These are phyloP conservation scores for Floccularia luteovirens DNA, from an alignment of 768 basidiomycete genomes.

Conservation along the genomic window DNA sequence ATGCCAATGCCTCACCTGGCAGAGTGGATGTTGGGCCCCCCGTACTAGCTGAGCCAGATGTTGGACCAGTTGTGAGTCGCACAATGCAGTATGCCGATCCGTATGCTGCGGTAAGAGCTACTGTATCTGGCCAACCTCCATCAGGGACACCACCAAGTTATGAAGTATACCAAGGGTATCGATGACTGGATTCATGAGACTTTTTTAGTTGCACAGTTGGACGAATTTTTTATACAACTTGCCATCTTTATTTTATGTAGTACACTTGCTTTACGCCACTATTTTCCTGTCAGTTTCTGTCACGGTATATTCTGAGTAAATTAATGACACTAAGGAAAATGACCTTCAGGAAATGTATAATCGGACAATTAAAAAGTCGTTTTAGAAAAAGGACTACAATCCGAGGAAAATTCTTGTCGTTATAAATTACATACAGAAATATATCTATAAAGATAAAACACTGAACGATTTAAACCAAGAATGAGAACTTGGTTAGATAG, in stretches of 20 bases:
- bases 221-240: constrained; percentile 8
- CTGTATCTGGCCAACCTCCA: constrained; percentile 30
- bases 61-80: constrained; percentile 60
- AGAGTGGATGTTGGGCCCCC: constrained; percentile 21
- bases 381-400: neutral
- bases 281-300: too few species aligned
- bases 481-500: too few species aligned
- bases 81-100: constrained; percentile 95
- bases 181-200: constrained; percentile 16
- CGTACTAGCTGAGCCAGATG: constrained; percentile 32
- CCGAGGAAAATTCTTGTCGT: too few species aligned
- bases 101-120: constrained; percentile 73
- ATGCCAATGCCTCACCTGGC: constrained; percentile 16
- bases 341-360: too few species aligned
- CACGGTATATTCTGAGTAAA: too few species aligned
- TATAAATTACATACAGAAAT: too few species aligned
- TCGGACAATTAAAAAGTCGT: neutral
- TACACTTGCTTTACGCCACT: too few species aligned
- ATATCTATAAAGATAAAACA: too few species aligned
- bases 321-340: too few species aligned
- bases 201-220: constrained; percentile 5
- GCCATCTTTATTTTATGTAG: constrained; percentile 2
- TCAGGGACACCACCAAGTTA: constrained; percentile 37
- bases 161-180: constrained; percentile 46
- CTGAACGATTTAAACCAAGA: too few species aligned